Conservation (phyloP, 2,329 filamentous ascomycete species). For the Orbilia ellipsospora region DNA sequence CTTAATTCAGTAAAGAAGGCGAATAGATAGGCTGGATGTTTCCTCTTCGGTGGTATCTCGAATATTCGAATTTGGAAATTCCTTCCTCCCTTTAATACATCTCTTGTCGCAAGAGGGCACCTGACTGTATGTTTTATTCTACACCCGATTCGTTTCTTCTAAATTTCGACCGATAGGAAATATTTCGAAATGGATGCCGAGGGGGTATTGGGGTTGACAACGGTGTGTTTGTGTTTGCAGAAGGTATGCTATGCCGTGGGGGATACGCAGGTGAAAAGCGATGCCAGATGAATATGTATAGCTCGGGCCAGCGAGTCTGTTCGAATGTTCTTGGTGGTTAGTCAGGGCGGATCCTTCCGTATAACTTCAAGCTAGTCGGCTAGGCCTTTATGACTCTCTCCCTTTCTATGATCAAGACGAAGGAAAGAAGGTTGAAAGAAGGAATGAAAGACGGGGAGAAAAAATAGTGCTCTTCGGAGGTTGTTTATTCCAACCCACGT, state of each 20-base stretch:
- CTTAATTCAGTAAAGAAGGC: neutral
- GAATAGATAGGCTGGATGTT: constrained; percentile 15
- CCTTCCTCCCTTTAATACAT: constrained; percentile 54
- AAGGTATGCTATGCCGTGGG: constrained; percentile 38
- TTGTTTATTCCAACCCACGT: neutral
- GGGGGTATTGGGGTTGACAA: neutral
- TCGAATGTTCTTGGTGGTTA: constrained; percentile 9
- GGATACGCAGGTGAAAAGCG: constrained; percentile 28
- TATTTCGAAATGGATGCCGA: constrained; percentile 18
- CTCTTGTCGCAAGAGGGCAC: constrained; percentile 19
- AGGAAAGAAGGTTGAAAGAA: too few species aligned
- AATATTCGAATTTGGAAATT: constrained; percentile 27
- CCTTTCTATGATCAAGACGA: too few species aligned
- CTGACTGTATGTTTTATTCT: neutral
- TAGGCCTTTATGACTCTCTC: too few species aligned
- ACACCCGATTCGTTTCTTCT: neutral
- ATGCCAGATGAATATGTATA: neutral
- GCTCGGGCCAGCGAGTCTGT: constrained; percentile 55
- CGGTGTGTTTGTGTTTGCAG: constrained; percentile 6
- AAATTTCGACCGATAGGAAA: neutral
- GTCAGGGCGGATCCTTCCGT: too few species aligned
- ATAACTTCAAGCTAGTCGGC: too few species aligned
- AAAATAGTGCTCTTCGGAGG: neutral
- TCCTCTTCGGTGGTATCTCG: constrained; percentile 26
- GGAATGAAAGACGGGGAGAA: too few species aligned